Evolutionary conservation across 2,329 filamentous ascomycete species (phyloP), one percentile per base, ranked within the genome.

Genomic region (Gliomastix tumulicola): DNA sequence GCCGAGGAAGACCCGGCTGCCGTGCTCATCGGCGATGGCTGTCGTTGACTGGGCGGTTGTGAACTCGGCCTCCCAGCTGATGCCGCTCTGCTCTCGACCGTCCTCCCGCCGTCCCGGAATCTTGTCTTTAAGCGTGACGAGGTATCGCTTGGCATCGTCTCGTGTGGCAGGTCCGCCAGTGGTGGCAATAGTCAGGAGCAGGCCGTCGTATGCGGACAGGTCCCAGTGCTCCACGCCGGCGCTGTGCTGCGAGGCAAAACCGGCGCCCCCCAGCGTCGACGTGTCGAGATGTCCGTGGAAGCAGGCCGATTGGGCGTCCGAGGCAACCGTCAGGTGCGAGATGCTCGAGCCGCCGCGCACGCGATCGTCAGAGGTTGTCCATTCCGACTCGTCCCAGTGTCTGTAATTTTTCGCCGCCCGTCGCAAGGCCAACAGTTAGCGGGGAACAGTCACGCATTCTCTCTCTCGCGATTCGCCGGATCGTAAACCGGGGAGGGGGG

Each of bases 171-270:
- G 82, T 15, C 68, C 63, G 32, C 65, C 55, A 28, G 51, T 50
- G n/a, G n/a, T n/a, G n/a, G n/a, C n/a, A 12, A 84, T 51, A 27
- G 65, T 52, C 5, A 88, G 46, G 44, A 69, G 56, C 18, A 88
- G 59, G 4, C 83, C 84, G 32, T 76, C 69, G 47, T 79, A 83
- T 10, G 47, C 51, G 2, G 71, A 72, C 7, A 92, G 59, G 48
- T 92, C 73, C 72, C 82, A 84, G 18, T 61, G 60, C 12, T 68
- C 59, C 27, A 71, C 61, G 7, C 78, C 74, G 27, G 67, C 69
- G 5, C 82, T 88, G 32, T 82, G 74, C 54, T 90, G 87, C 5
- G 81, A 86, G 9, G 86, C 86, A 53, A 94, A 92, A 6, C 87
- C 87, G 1, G 87, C 86, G 21, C 84, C 85, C 19, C 85, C 85